A percentile compares a stretch with the other conserved stretches of the same genome.
phyloP scores from a whole-genome alignment of 805 yeast species.

The Myxozyma neotropica region DNA sequence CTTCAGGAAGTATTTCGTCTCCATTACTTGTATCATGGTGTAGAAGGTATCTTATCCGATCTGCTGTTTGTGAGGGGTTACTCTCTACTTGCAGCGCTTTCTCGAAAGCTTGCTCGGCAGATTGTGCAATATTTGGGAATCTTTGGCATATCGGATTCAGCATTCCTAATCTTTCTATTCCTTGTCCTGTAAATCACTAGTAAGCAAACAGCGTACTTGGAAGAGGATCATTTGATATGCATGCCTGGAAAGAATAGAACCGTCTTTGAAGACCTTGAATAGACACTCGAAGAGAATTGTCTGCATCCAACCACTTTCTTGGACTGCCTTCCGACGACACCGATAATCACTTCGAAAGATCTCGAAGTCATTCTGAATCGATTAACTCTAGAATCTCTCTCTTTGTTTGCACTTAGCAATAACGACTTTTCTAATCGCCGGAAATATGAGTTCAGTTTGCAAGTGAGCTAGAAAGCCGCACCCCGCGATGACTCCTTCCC shows the following conservation, averaged over 20 bases:
- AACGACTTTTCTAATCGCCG: too few species aligned
- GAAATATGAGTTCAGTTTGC: too few species aligned
- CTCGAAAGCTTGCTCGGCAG: conserved; percentile 2
- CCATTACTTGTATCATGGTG: not conserved
- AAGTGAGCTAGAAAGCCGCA: too few species aligned
- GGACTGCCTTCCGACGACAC: too few species aligned
- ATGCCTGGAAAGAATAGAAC: conserved; percentile 15
- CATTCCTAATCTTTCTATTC: conserved; percentile 19
- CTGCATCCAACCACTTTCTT: not conserved
- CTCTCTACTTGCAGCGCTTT: not conserved
- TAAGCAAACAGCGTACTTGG: not conserved
- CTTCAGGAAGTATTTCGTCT: not conserved
- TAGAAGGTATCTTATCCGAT: not conserved
- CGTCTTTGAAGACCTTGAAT: not conserved
- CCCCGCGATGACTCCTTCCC: too few species aligned
- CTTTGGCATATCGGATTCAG: conserved; percentile 4
- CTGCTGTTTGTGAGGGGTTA: conserved; percentile 15
- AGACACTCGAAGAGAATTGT: not conserved
- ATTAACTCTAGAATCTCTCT: not conserved
- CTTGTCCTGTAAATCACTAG: conserved; percentile 13
- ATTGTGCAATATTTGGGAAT: conserved; percentile 5
- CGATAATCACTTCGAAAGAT: not conserved
- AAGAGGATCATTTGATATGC: not conserved
- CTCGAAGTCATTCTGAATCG: not conserved
- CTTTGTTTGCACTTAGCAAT: too few species aligned